Conservation (phyloP, 805 yeast genomes). For the Ogataea trehaloabstinens region DNA sequence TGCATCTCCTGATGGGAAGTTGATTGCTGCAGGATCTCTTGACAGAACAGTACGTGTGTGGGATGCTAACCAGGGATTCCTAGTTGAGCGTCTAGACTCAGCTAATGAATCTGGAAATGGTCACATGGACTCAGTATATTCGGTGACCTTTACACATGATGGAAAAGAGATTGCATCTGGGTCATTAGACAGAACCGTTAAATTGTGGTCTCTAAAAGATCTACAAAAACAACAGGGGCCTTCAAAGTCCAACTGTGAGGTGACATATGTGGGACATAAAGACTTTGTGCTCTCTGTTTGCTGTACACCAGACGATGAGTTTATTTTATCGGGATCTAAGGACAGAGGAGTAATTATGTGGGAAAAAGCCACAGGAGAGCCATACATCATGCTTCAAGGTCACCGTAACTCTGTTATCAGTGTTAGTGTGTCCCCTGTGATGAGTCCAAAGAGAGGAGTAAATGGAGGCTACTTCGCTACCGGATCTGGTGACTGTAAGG, state of each 20-base stretch:
- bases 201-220: constrained; percentile 88
- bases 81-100: constrained; percentile 88
- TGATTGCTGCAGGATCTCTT: constrained; percentile 93
- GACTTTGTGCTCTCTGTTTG: constrained; percentile 95
- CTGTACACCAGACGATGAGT: constrained; percentile 88
- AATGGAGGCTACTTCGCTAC: constrained; percentile 89
- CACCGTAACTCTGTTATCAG: constrained; percentile 94
- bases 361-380: constrained; percentile 91
- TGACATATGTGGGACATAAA: constrained; percentile 92
- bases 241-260: constrained; percentile 67
- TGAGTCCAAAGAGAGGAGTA: constrained; percentile 47
- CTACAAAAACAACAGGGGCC: constrained; percentile 44
- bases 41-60: constrained; percentile 95
- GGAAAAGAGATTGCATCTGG: constrained; percentile 93
- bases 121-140: constrained; percentile 93
- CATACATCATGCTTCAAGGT: constrained; percentile 93
- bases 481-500: constrained; percentile 96
- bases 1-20: constrained; percentile 90
- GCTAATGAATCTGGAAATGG: constrained; percentile 89
- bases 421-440: constrained; percentile 85
- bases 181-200: constrained; percentile 92
- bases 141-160: constrained; percentile 88
- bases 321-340: constrained; percentile 90
- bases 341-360: constrained; percentile 97
- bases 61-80: constrained; percentile 90